Base-by-base conservation (phyloP, 2,329 filamentous ascomycete species). In the Sporothrix pseudoabietina region DNA sequence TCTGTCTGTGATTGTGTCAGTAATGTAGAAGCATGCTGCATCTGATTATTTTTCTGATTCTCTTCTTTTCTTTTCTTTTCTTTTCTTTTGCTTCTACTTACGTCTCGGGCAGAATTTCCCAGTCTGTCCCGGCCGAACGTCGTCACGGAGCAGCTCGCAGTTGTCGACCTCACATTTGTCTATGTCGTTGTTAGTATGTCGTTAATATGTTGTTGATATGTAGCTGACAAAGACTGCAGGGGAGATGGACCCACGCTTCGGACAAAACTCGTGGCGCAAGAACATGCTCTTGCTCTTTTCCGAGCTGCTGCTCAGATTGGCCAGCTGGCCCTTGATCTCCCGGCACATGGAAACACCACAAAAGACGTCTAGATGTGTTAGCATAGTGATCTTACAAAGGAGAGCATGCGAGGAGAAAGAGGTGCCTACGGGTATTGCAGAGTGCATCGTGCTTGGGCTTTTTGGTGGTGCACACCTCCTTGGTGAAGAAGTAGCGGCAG, bases 401-500 rank as follows among this genome's bases (percentile, higher is more conserved):
- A 14, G 10, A 5, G 47, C 54, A 63, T 12, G 14, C 4, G 16
- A 12, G 35, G 4, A 57, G 9, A 3, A 4, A 22, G 26, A 69
- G 26, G 26, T 2, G 2, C 72, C 3, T 55, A 75, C 74, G 74
- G 1, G 44, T 26, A 47, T 74, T 72, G 72, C 75, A 76, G 3
- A 74, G n/a, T 0, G 52, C 22, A 14, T 74, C 73, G 7, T 41
- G 39, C 2, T 0, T 8, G 10, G 35, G 22, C 65, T 75, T 75
- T 39, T 75, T 73, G 68, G n/a, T 30, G 14, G 0, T 12, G 71
- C 75, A 76, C 3, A 9, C 0, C 10, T 73, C 69, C 3, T 39
- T 14, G 2, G 71, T 47, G 14, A 74, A 76, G 49, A 76, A 76
- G 65, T 61, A 75, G 1, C 69, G 57, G 69, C 75, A 76, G 0